Base-by-base conservation (phyloP, 805 yeast genomes). In the Schizosaccharomyces osmophilus region DNA sequence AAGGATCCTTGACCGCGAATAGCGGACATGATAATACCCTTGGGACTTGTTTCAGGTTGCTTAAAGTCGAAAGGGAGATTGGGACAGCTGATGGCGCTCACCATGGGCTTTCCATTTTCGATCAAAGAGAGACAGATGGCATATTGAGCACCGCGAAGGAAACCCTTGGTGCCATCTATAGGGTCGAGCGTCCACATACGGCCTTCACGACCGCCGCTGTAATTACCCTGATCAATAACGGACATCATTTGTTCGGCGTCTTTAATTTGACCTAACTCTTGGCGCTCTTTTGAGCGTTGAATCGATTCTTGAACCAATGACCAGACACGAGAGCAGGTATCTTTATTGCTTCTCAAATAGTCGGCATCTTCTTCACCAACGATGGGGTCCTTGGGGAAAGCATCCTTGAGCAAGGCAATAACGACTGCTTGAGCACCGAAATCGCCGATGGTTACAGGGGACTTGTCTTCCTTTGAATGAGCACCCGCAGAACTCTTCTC, bases 101-200 rank as follows among this genome's bases (percentile, higher is more conserved):
- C 77, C 64, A 84, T 82, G 1, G 87, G 95, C 60, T 79, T 75
- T 15, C 95, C 95, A 68, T 89, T 84, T 39, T 82, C 94, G 59
- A 93, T 82, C 65, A 93, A 74, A 0, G 95, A 97, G 57, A 93
- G 75, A 69, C 99, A 93, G 1, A 93, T 95, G 1, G 98, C 97
- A 71, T 87, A 93, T 70, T 93, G 99, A 65, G 89, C 97, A 59
- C 95, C 95, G 69, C 99, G 78, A 62, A 93, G 74, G 70, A 93
- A 93, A 0, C 99, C 99, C 70, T 83, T 93, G 24, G 99, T 93
- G 6, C 99, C 99, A 69, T 93, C 99, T 64, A 93, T 89, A 48
- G 99, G 99, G 69, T 93, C 99, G 68, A 93, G 74, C 0, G 97
- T 95, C 99, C 99, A 93, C 69, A 87, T 82, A 64, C 98, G 77